Evolutionary conservation across 148 eudicot species (phyloP).

Genomic region (Dysphania ambrosioides): DNA sequence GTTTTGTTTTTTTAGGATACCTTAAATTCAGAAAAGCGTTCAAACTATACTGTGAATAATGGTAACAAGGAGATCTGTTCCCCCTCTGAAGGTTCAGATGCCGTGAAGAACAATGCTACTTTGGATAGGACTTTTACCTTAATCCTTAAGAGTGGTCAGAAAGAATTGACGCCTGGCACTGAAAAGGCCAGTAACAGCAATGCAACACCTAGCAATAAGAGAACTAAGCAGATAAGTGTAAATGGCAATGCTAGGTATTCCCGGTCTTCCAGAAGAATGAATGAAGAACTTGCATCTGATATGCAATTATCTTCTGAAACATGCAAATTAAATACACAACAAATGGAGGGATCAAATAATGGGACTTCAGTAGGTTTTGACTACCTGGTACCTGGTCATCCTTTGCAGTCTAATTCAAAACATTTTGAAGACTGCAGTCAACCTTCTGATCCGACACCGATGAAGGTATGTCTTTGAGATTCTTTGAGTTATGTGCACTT

Average conservation of each 20-base stretch:
- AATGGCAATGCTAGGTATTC: background rate
- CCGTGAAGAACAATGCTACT: constrained; percentile 15
- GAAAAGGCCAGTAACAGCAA: constrained; percentile 22
- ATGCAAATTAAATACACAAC: constrained; percentile 14
- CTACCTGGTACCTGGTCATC: constrained; percentile 1
- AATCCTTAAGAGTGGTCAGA: constrained; percentile 17
- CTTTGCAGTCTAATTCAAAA: constrained; percentile 18
- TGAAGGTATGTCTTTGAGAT: constrained; percentile 19
- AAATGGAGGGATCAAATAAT: constrained; percentile 10
- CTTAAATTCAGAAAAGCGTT: constrained; percentile 20
- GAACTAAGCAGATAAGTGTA: constrained; percentile 14
- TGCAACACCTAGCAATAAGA: constrained; percentile 19
- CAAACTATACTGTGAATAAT: constrained; percentile 6
- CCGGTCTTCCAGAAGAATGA: constrained; percentile 25
- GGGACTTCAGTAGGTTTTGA: constrained; percentile 6
- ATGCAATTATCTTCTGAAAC: constrained; percentile 23
- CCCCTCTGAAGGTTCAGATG: constrained; percentile 16
- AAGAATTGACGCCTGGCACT: constrained; percentile 22
- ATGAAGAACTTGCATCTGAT: constrained; percentile 28
- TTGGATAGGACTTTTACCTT: background rate
- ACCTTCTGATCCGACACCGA: constrained; percentile 16
- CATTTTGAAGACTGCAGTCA: constrained; percentile 24
- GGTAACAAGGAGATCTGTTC: constrained; percentile 20
- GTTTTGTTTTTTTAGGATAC: constrained; percentile 34
- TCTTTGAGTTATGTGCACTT: background rate